Conservation (phyloP, 768 basidiomycete species). For the Nidula microcarpa region DNA sequence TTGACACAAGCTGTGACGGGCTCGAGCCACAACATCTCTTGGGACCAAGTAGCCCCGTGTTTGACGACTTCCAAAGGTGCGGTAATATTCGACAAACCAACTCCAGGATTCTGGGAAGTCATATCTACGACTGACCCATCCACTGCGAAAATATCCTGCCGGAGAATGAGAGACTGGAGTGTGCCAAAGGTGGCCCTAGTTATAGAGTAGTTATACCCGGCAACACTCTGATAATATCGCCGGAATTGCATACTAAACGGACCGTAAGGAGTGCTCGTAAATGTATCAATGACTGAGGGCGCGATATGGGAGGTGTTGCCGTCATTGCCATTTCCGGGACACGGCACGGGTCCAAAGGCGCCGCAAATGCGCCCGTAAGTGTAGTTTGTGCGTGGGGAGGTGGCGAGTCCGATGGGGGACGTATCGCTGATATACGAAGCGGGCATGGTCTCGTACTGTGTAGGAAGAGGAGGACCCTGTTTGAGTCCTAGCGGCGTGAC, state of each 20-base stretch:
- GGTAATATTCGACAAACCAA: neutral
- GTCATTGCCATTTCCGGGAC: slow-evolving; percentile 11
- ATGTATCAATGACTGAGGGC: slow-evolving; percentile 6
- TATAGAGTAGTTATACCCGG: slow-evolving; percentile 5
- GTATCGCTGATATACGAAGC: slow-evolving; percentile 11
- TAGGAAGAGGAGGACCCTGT: slow-evolving; percentile 4
- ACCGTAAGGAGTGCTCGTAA: slow-evolving; percentile 14
- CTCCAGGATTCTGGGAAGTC: slow-evolving; percentile 7
- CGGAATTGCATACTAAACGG: slow-evolving; percentile 17
- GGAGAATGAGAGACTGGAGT: slow-evolving; percentile 12
- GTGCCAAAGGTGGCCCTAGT: neutral
- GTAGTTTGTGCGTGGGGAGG: slow-evolving; percentile 10
- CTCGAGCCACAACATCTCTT: slow-evolving; percentile 18
- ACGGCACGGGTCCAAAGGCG: slow-evolving; percentile 2
- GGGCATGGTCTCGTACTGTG: neutral
- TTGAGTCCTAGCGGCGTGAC: slow-evolving; percentile 16
- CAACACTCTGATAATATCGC: slow-evolving; percentile 10
- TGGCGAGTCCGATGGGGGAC: slow-evolving; percentile 14
- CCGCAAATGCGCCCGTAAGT: slow-evolving; percentile 15
- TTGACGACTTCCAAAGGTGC: neutral
- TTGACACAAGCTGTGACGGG: slow-evolving; percentile 17
- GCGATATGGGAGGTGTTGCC: slow-evolving; percentile 11
- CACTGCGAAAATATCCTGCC: slow-evolving; percentile 12
- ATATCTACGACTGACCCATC: slow-evolving; percentile 15
- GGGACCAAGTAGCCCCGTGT: slow-evolving; percentile 12